A percentile compares a stretch with the other conserved stretches of the same genome.
phyloP scores from a whole-genome alignment of 2,329 filamentous ascomycete genomes.

The Parafenestella ontariensis region DNA sequence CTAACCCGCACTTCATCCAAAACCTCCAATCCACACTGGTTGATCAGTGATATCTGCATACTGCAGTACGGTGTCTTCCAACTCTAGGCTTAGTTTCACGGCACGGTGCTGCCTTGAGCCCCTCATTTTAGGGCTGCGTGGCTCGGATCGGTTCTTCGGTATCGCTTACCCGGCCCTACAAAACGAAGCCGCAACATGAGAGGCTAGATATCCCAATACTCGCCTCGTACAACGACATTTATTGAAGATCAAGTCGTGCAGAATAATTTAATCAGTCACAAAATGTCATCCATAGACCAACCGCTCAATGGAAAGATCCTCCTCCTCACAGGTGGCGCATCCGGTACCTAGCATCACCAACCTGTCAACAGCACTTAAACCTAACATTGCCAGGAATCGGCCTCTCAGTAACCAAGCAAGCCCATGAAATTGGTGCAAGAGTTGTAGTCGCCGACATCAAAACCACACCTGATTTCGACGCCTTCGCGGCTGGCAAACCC shows the following conservation, averaged over 20 bases:
- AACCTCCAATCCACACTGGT: not conserved
- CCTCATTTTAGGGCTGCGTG: not conserved
- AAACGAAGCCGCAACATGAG: not conserved
- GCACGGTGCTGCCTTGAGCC: not conserved
- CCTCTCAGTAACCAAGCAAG: conserved; percentile 39
- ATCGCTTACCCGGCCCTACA: not conserved
- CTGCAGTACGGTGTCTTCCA: too few relatives aligned
- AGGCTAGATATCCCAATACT: not conserved
- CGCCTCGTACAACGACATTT: not conserved
- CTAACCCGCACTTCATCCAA: not conserved
- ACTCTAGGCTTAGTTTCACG: too few relatives aligned
- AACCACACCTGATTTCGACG: conserved; percentile 28
- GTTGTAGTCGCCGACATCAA: conserved; percentile 37
- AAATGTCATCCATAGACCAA: conserved; percentile 33
- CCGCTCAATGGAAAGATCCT: conserved; percentile 42
- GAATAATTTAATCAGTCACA: not conserved
- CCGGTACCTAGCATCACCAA: conserved; percentile 21
- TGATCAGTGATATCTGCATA: too few relatives aligned
- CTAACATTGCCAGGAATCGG: conserved; percentile 37
- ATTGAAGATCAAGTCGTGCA: not conserved
- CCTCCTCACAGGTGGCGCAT: conserved; percentile 46
- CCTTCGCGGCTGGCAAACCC: conserved; percentile 21
- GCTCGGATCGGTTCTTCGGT: not conserved
- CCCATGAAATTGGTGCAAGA: conserved; percentile 26
- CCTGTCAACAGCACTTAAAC: not conserved